Evolutionary conservation across 1,284 basidiomycete genomes (phyloP), one percentile per base, ranked within the genome.

Genomic region (Moesziomyces globuligerus): DNA sequence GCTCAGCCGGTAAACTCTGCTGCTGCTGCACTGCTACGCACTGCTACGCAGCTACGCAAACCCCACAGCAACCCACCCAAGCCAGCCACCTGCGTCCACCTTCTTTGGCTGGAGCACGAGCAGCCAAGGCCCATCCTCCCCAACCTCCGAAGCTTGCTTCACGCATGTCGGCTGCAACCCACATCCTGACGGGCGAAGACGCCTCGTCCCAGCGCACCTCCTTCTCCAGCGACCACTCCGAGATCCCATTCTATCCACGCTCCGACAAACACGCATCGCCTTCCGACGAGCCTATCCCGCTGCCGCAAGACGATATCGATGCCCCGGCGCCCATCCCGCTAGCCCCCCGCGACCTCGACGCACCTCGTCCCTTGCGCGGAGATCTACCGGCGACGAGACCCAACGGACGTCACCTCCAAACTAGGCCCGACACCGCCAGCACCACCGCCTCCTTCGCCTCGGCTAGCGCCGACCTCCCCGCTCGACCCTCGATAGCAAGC

Each of bases 141-240:
- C 26, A 34, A 7, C 32, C n/a, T n/a, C n/a, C n/a, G n/a, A n/a
- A n/a, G n/a, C n/a, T n/a, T n/a, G n/a, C n/a, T n/a, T 6, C 32
- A 34, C 32, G 32, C 32, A 34, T 34, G 32, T 34, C 32, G 32
- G 32, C 32, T 17, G 32, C 32, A 13, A 34, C 32, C 15, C 32
- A 34, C 36, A 56, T 56, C 17, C 41, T 56, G 24, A 48, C 47
- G n/a, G 41, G 40, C 32, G 62, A 41, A 24, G 48, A 48, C 18
- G 48, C n/a, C 20, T 28, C 47, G 23, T 34, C 62, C 20, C 43
- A 32, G 28, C 62, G 48, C 25, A 20, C 48, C 5, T 54, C 62
- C 34, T 43, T 53, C 44, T 58, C 56, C n/a, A 59, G 55, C 62
- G 52, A 66, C 43, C 48, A 55, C 51, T 66, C 55, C 51, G 51